phyloP scores from a whole-genome alignment of 805 yeast genomes.

The Saturnispora halmiae region DNA sequence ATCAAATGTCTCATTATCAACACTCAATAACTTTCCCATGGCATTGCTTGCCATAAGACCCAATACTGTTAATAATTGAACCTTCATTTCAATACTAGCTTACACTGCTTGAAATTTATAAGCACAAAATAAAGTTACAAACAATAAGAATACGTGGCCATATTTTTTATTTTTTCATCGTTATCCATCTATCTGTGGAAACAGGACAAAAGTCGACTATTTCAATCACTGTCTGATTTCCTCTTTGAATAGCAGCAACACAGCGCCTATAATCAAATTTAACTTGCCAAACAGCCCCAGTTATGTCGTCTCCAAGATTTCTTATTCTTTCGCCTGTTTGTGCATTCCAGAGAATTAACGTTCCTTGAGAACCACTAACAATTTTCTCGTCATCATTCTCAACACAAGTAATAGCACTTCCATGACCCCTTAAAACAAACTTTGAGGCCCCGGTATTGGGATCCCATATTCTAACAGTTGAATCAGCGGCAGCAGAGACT shows the following conservation, averaged over 20 bases:
- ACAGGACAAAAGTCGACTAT: conserved; percentile 64
- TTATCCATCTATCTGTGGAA: conserved; percentile 12
- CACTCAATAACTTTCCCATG: not conserved
- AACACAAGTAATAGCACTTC: conserved; percentile 85
- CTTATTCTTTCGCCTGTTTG: conserved; percentile 66
- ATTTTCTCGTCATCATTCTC: conserved; percentile 78
- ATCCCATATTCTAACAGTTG: conserved; percentile 88
- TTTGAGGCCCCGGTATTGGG: conserved; percentile 62
- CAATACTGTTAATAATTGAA: not conserved
- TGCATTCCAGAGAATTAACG: conserved; percentile 82
- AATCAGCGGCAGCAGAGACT: conserved; percentile 94
- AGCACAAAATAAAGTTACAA: no score
- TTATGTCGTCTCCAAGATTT: conserved; percentile 61
- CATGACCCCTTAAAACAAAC: conserved; percentile 70
- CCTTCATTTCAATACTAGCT: not conserved
- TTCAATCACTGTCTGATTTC: conserved; percentile 67
- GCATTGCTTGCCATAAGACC: not conserved
- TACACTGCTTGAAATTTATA: no score
- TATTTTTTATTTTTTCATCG: not conserved
- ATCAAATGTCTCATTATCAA: conserved; percentile 42
- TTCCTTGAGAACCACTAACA: conserved; percentile 82
- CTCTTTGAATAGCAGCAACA: conserved; percentile 78
- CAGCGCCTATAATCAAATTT: conserved; percentile 75
- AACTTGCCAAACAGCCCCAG: conserved; percentile 93
- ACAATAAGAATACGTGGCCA: no score